A percentile compares a stretch with the other conserved stretches of the same genome.
These are phyloP conservation scores for Zygosaccharomyces siamensis DNA, from an alignment of 805 yeast genomes.

Conservation along the genomic window DNA sequence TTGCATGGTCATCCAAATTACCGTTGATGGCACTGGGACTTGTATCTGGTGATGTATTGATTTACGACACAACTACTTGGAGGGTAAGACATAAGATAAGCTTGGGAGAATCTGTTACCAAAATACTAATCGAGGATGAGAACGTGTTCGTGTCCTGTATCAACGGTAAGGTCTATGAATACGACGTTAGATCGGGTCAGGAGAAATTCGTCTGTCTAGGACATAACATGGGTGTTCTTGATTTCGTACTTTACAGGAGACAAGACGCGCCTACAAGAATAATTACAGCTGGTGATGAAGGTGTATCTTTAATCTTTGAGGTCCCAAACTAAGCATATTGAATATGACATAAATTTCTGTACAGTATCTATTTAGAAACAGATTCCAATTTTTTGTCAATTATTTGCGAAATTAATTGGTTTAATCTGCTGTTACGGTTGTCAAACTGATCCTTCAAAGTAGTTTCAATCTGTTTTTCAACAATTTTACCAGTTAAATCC, in stretches of 20 bases:
- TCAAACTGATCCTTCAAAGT: conserved; percentile 51
- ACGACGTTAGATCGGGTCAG: conserved; percentile 85
- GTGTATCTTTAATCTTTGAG: conserved; percentile 74
- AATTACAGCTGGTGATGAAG: conserved; percentile 95
- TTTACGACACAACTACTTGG: conserved; percentile 86
- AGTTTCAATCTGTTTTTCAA: conserved; percentile 75
- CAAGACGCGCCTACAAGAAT: conserved; percentile 42
- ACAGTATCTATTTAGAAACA: conserved; percentile 12
- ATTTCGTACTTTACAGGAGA: conserved; percentile 62
- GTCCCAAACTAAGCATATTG: conserved; percentile 25
- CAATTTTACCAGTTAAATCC: conserved; percentile 86
- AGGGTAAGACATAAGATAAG: conserved; percentile 66
- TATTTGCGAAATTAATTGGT: conserved; percentile 43
- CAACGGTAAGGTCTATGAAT: conserved; percentile 80
- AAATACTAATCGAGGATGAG: conserved; percentile 56
- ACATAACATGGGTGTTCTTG: conserved; percentile 90
- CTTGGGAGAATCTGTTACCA: conserved; percentile 80
- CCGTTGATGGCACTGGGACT: conserved; percentile 79
- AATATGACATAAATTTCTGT: conserved; percentile 1
- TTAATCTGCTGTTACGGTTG: conserved; percentile 47
- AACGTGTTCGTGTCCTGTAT: conserved; percentile 68
- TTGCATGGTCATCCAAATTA: conserved; percentile 67
- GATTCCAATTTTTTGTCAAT: conserved; percentile 41
- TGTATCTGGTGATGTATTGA: conserved; percentile 79
- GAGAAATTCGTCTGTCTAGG: conserved; percentile 78